Percentiles rank a stretch among this genome's conserved stretches.
These are phyloP conservation scores for Hymenoscyphus albidus DNA, from an alignment of 2,329 filamentous ascomycete genomes.

Conservation along the genomic window DNA sequence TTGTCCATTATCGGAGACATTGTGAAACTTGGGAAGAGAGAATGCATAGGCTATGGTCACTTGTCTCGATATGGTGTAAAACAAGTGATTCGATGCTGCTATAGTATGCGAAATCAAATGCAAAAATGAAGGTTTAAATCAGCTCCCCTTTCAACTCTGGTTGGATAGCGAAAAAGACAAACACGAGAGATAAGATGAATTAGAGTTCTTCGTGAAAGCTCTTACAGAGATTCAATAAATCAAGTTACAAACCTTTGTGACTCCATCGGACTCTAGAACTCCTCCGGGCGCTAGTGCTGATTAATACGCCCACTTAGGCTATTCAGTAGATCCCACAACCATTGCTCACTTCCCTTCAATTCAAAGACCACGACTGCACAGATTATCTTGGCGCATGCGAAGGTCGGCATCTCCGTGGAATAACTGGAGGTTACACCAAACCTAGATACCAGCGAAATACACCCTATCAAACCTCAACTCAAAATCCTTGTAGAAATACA, in stretches of 20 bases:
- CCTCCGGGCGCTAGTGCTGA: constrained; percentile 1
- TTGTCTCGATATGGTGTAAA: background rate
- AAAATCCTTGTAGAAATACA: too few species aligned
- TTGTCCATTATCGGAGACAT: background rate
- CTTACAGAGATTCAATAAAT: background rate
- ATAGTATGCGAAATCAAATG: background rate
- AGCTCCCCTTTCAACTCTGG: background rate
- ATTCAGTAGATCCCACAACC: background rate
- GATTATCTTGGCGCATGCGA: background rate
- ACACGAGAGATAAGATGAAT: background rate
- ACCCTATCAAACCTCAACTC: too few species aligned
- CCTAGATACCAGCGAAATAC: too few species aligned
- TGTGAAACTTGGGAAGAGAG: background rate
- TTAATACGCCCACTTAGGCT: background rate
- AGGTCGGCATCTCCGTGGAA: constrained; percentile 5
- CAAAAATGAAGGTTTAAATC: background rate
- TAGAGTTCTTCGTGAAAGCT: background rate
- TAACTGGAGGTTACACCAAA: background rate
- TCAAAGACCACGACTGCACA: background rate
- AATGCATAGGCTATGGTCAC: background rate
- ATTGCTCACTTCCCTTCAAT: background rate
- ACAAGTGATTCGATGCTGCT: background rate
- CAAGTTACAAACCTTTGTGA: background rate
- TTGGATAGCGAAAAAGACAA: background rate
- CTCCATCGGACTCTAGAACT: background rate